phyloP scores from a whole-genome alignment of 306 rosid species.

The Albizia julibrissin region DNA sequence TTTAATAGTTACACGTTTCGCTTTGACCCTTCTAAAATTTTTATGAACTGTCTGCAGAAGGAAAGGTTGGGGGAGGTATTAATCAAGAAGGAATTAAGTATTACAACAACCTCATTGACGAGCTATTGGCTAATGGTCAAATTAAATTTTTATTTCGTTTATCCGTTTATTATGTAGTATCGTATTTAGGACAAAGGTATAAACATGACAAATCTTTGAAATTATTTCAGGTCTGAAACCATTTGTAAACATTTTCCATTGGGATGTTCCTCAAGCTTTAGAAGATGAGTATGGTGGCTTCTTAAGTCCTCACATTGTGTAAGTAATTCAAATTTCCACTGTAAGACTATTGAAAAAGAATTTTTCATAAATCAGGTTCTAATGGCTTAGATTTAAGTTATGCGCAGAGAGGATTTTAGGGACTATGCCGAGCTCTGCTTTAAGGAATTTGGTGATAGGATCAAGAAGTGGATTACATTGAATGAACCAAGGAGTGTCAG shows the following conservation, averaged over 20 bases:
- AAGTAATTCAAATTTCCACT: slow-evolving; percentile 8
- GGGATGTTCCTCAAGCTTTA: slow-evolving; percentile 47
- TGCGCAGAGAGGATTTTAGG: slow-evolving; percentile 31
- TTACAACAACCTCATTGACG: slow-evolving; percentile 44
- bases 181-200: background rate
- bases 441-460: slow-evolving; percentile 46
- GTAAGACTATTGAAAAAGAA: background rate
- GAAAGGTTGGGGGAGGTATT: slow-evolving; percentile 48
- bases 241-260: slow-evolving; percentile 45
- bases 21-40: background rate
- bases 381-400: background rate
- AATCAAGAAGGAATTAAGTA: slow-evolving; percentile 49
- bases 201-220: background rate
- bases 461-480: slow-evolving; percentile 48
- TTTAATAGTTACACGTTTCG: background rate
- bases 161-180: background rate
- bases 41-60: slow-evolving; percentile 29
- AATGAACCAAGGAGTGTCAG: slow-evolving; percentile 42
- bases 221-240: slow-evolving; percentile 32
- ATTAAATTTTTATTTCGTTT: background rate
- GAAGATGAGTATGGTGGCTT: slow-evolving; percentile 42
- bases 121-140: slow-evolving; percentile 39
- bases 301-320: slow-evolving; percentile 42
- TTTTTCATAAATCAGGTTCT: background rate
- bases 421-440: slow-evolving; percentile 47